Conservation (phyloP, 1,139 yeast species). For the Blastobotrys niveus region DNA sequence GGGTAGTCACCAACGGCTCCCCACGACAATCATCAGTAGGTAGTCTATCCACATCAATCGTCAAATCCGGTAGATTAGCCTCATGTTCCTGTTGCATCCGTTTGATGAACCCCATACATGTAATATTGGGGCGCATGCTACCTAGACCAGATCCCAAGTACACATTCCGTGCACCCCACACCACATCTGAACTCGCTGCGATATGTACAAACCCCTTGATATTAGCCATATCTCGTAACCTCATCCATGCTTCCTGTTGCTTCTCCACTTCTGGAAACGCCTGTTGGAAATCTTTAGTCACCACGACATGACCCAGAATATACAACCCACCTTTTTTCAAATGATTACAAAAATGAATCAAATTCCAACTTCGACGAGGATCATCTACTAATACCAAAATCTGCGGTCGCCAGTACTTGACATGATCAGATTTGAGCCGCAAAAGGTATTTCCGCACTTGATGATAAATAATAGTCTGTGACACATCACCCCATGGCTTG, state of each 20-base stretch:
- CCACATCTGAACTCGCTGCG: slow-evolving; percentile 76
- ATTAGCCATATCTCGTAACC: slow-evolving; percentile 66
- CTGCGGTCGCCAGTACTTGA: slow-evolving; percentile 97
- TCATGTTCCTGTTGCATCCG: neutral
- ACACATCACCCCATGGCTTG: slow-evolving; percentile 95
- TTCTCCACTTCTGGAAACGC: slow-evolving; percentile 62
- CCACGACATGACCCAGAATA: slow-evolving; percentile 83
- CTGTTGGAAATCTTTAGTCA: slow-evolving; percentile 48
- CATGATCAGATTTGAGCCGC: slow-evolving; percentile 80
- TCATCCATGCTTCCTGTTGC: slow-evolving; percentile 77
- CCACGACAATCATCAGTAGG: slow-evolving; percentile 80
- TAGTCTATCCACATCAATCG: slow-evolving; percentile 33
- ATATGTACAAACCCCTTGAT: slow-evolving; percentile 93
- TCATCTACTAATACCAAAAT: slow-evolving; percentile 79
- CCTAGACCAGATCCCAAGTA: slow-evolving; percentile 91
- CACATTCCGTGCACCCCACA: slow-evolving; percentile 96
- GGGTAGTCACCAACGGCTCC: slow-evolving; percentile 62
- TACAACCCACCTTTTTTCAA: slow-evolving; percentile 92
- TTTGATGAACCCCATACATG: slow-evolving; percentile 84
- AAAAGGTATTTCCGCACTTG: slow-evolving; percentile 88
- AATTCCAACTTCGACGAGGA: slow-evolving; percentile 85
- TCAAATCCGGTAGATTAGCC: neutral
- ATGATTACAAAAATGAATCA: slow-evolving; percentile 88
- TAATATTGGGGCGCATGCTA: slow-evolving; percentile 94
- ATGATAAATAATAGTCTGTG: slow-evolving; percentile 88